These are phyloP conservation scores for Trypanosoma conorhini DNA, from an alignment of 208 protist genomes.

Conservation along the genomic window DNA sequence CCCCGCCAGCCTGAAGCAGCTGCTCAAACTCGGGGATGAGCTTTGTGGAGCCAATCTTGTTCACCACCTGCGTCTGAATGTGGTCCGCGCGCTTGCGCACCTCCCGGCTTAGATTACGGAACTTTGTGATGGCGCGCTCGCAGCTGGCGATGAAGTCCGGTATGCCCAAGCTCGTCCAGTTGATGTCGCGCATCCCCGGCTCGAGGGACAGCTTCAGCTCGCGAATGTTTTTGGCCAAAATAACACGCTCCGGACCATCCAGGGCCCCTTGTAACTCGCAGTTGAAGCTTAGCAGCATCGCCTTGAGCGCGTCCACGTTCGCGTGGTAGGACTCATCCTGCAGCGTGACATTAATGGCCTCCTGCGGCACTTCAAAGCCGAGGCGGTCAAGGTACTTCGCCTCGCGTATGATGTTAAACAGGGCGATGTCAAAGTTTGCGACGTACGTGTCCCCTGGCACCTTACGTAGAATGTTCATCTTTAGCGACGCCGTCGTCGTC, in stretches of 20 bases:
- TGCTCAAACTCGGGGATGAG: slow-evolving; percentile 84
- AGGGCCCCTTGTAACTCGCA: slow-evolving; percentile 76
- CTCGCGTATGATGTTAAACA: slow-evolving; percentile 97
- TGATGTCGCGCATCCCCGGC: slow-evolving; percentile 95
- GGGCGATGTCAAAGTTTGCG: slow-evolving; percentile 95
- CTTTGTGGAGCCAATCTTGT: slow-evolving; percentile 85
- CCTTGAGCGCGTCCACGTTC: slow-evolving; percentile 95
- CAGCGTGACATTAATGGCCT: slow-evolving; percentile 96
- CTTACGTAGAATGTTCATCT: slow-evolving; percentile 87
- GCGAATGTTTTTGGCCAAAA: slow-evolving; percentile 87
- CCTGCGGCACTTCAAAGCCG: slow-evolving; percentile 96
- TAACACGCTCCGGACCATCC: slow-evolving; percentile 89
- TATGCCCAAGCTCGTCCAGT: slow-evolving; percentile 99
- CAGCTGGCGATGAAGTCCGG: slow-evolving; percentile 95
- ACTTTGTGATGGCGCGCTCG: slow-evolving; percentile 95
- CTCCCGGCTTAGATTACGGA: slow-evolving; percentile 95
- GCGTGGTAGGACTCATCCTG: slow-evolving; percentile 98
- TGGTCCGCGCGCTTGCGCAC: slow-evolving; percentile 96
- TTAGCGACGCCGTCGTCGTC: slow-evolving; percentile 88
- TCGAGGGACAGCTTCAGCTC: slow-evolving; percentile 91
- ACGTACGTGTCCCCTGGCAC: slow-evolving; percentile 73
- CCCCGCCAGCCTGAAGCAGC: slow-evolving; percentile 75
- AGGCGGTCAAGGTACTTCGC: slow-evolving; percentile 97
- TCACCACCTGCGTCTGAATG: slow-evolving; percentile 93
- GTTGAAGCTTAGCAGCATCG: slow-evolving; percentile 94